Evolutionary conservation across 2,329 filamentous ascomycete species (phyloP), one percentile per base, ranked within the genome.

Genomic region (Zymoseptoria tritici): DNA sequence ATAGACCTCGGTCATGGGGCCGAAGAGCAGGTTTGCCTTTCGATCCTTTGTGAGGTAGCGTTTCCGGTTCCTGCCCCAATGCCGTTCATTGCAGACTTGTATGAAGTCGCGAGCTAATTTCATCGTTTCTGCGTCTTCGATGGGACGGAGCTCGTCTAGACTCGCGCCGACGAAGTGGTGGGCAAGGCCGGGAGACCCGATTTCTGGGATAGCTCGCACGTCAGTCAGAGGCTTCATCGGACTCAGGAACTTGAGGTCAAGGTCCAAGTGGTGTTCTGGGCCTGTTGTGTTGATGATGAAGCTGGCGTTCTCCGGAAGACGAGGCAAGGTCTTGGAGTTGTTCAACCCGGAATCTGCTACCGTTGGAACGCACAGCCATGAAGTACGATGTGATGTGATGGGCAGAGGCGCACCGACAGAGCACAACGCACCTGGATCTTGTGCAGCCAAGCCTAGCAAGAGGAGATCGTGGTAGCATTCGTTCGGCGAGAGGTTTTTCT

Each of bases 381-480:
- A 70, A 16, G 50, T 58, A 8, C 59, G 26, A 16, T 46, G 19
- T 19, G 65, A 59, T 4, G 63, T 57, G n/a, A 69, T 62, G 6
- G 64, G 61, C 51, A 72, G 64, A 13, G 71, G 70, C 5, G 67
- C 66, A 9, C 71, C 71, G n/a, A 71, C 69, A 13, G 70, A 67
- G 59, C 76, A 78, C 3, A 78, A 69, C 13, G 74, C 70, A 9
- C 75, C 71, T 1, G 76, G 74, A 58, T 78, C 76, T 59, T 71
- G 68, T 13, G 75, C 73, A 13, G 76, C 76, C 5, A 78, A 63
- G 3, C 73, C 75, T 2, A 77, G 66, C 2, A 76, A 68, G 8
- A 77, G 68, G 0, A 78, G 68, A 57, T 74, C 73, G 24, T 75
- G 75, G 31, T 76, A 71, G 60, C 75, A 77, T 61, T 78, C 75